phyloP scores from a whole-genome alignment of 768 basidiomycete species.

The Pleurotus pulmonarius region DNA sequence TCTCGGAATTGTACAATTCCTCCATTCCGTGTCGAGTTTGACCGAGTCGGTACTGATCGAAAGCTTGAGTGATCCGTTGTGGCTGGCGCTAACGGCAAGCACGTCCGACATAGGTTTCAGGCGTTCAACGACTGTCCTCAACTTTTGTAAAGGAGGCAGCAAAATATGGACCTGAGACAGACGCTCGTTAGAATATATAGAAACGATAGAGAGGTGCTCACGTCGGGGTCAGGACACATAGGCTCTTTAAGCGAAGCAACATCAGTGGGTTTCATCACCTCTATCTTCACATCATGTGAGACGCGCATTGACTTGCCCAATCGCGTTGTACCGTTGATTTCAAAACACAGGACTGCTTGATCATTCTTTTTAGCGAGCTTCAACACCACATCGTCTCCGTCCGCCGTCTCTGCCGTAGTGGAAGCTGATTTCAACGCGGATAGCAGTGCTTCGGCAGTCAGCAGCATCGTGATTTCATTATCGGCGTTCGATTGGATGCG shows the following conservation, averaged over 20 bases:
- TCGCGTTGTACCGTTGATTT: conserved; percentile 64
- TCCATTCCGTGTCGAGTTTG: conserved; percentile 80
- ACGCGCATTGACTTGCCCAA: conserved; percentile 63
- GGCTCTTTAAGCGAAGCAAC: conserved; percentile 74
- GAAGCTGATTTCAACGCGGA: conserved; percentile 65
- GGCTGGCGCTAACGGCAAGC: conserved; percentile 67
- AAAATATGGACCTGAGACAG: conserved; percentile 67
- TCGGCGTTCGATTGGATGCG: conserved; percentile 84
- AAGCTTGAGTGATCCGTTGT: conserved; percentile 47
- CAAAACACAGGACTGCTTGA: conserved; percentile 72
- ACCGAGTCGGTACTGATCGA: conserved; percentile 69
- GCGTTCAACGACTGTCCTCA: conserved; percentile 78
- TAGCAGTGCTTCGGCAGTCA: conserved; percentile 72
- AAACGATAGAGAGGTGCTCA: conserved; percentile 26
- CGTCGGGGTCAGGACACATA: conserved; percentile 83
- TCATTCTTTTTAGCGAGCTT: conserved; percentile 87
- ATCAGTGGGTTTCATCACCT: conserved; percentile 74
- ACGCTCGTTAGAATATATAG: not conserved
- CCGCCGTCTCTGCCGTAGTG: conserved; percentile 33
- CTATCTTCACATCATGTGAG: conserved; percentile 78
- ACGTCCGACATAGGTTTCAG: conserved; percentile 67
- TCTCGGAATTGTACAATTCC: conserved; percentile 61
- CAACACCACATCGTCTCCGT: conserved; percentile 68
- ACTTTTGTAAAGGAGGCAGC: conserved; percentile 67
- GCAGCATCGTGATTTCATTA: conserved; percentile 75